Evolutionary conservation across 768 basidiomycete genomes (phyloP).

Genomic region (Russula emetica): DNA sequence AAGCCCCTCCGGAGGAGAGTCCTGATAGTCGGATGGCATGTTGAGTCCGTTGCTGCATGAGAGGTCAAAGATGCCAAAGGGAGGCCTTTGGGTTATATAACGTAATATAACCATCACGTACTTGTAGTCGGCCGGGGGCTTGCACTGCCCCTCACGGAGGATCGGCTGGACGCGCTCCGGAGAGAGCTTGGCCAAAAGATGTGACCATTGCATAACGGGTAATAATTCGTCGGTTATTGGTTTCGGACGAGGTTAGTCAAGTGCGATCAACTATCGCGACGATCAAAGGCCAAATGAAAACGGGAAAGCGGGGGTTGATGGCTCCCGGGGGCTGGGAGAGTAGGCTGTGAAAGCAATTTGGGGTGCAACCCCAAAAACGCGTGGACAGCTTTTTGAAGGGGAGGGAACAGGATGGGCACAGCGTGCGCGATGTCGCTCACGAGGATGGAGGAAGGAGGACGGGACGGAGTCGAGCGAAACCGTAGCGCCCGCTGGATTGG

Average conservation of each 20-base stretch:
- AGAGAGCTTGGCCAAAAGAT: conserved; percentile 18
- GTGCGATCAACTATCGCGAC: not conserved
- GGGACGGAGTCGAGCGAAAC: conserved; percentile 2
- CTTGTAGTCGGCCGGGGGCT: conserved; percentile 20
- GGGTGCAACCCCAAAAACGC: conserved; percentile 15
- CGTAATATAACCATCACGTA: conserved; percentile 22
- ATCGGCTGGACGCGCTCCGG: conserved; percentile 15
- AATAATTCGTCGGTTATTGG: not conserved
- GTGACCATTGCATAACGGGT: conserved; percentile 18
- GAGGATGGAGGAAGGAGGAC: not conserved
- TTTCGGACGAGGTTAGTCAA: not conserved
- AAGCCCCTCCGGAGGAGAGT: not conserved
- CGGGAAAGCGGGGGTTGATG: not conserved
- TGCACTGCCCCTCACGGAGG: conserved; percentile 25
- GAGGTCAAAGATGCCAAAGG: conserved; percentile 10
- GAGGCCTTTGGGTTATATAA: conserved; percentile 12
- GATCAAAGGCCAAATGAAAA: conserved; percentile 5
- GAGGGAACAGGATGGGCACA: conserved; percentile 18
- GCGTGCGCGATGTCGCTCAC: conserved; percentile 8
- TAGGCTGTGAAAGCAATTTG: conserved; percentile 20
- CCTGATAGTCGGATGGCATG: conserved; percentile 21
- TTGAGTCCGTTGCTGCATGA: conserved; percentile 17
- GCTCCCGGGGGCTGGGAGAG: not conserved
- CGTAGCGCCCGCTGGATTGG: conserved; percentile 10
- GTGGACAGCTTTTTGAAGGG: conserved; percentile 12